Conservation (phyloP, 345 rosid genomes). For the Hibiscus trionum region DNA sequence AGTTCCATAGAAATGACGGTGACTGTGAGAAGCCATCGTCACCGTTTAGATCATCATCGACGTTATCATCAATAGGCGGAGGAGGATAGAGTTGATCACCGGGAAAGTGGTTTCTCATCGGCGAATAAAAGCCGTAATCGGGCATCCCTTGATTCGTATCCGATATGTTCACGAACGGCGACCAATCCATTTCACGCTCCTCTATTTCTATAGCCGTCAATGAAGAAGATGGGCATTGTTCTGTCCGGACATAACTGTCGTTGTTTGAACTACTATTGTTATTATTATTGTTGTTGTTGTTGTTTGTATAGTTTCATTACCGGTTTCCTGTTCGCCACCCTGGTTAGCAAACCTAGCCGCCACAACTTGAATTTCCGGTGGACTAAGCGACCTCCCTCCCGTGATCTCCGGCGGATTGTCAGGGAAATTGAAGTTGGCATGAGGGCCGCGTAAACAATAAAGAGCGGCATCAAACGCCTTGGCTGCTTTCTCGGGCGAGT, state of each 20-base stretch:
- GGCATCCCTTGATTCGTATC: constrained; percentile 13
- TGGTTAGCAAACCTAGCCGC: constrained; percentile 49
- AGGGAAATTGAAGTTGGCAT: constrained; percentile 63
- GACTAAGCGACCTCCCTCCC: constrained; percentile 32
- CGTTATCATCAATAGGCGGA: constrained; percentile 4
- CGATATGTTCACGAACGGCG: constrained; percentile 22
- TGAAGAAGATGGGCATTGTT: constrained; percentile 2
- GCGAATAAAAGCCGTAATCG: constrained; percentile 23
- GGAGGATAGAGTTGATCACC: constrained; percentile 2
- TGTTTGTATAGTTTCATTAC: not conserved
- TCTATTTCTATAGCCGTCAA: not conserved
- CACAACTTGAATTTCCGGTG: constrained; percentile 43
- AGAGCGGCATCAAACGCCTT: constrained; percentile 88
- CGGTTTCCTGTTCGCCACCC: not conserved
- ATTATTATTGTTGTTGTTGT: too few species aligned
- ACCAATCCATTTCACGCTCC: constrained; percentile 28
- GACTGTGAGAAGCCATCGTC: constrained; percentile 7
- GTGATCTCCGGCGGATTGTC: constrained; percentile 41
- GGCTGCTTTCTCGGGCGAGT: constrained; percentile 72
- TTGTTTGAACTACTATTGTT: not conserved
- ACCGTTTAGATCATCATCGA: constrained; percentile 8
- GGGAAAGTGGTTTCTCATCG: not conserved
- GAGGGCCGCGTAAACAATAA: constrained; percentile 54
- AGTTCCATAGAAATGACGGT: constrained; percentile 49
- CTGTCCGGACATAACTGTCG: not conserved